Evolutionary conservation across 2,329 filamentous ascomycete species (phyloP).

Genomic region (Pyricularia sp.): DNA sequence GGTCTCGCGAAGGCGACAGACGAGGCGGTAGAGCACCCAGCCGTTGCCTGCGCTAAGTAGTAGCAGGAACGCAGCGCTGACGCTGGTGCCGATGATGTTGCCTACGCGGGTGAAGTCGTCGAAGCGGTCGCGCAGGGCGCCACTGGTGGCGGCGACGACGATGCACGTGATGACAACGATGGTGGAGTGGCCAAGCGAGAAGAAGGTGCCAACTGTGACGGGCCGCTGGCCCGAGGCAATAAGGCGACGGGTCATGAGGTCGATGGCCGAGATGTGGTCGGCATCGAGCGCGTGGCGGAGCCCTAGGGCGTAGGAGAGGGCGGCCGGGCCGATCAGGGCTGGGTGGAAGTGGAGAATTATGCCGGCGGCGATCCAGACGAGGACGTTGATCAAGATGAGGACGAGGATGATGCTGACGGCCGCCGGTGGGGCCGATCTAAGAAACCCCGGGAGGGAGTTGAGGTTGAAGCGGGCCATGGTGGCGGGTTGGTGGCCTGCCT

Average conservation of each 20-base stretch:
- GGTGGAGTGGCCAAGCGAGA: slow-evolving; percentile 86
- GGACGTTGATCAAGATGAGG: slow-evolving; percentile 36
- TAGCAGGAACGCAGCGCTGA: slow-evolving; percentile 73
- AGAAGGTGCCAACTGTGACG: slow-evolving; percentile 87
- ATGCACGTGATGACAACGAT: slow-evolving; percentile 85
- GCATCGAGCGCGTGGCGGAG: slow-evolving; percentile 89
- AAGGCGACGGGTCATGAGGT: slow-evolving; percentile 83
- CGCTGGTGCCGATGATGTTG: slow-evolving; percentile 77
- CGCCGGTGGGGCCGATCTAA: background rate
- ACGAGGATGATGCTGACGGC: slow-evolving; percentile 30
- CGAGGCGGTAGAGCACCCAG: slow-evolving; percentile 55
- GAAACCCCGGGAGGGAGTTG: background rate
- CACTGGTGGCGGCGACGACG: slow-evolving; percentile 81
- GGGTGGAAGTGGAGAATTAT: slow-evolving; percentile 40
- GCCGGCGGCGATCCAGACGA: slow-evolving; percentile 41
- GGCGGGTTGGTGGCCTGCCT: background rate
- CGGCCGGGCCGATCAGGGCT: slow-evolving; percentile 61
- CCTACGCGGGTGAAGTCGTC: slow-evolving; percentile 69
- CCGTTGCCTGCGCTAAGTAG: slow-evolving; percentile 71
- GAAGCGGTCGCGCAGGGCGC: slow-evolving; percentile 69
- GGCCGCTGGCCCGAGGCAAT: slow-evolving; percentile 75
- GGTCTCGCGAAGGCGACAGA: background rate
- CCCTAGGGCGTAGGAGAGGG: slow-evolving; percentile 78
- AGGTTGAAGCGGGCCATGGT: background rate
- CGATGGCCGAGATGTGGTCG: slow-evolving; percentile 77